phyloP scores from a whole-genome alignment of 140 eudicot species.

The Eryngium alpinum region DNA sequence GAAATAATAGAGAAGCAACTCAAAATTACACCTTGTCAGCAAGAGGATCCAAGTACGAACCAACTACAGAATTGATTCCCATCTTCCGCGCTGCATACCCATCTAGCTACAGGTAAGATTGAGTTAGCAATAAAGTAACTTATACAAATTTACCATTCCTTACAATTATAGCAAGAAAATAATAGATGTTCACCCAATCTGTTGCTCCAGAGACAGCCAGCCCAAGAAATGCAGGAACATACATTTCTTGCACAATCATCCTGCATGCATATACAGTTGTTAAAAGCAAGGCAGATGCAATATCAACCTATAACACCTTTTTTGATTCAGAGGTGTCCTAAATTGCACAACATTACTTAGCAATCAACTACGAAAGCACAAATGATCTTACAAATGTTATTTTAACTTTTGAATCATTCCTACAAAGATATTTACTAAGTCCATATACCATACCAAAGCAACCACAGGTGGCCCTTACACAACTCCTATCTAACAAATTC shows the following conservation, averaged over 20 bases:
- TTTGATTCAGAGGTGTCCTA: not conserved
- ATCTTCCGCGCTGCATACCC: conserved; percentile 91
- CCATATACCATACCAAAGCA: too few relatives aligned
- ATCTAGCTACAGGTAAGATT: conserved; percentile 59
- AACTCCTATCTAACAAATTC: too few relatives aligned
- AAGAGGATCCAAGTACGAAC: conserved; percentile 97
- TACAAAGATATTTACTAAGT: too few relatives aligned
- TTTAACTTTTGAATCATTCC: too few relatives aligned
- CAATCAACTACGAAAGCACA: not conserved
- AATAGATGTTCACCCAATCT: conserved; percentile 65
- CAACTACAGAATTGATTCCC: conserved; percentile 94
- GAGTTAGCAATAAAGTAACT: not conserved
- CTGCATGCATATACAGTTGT: conserved; percentile 52
- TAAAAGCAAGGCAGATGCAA: not conserved
- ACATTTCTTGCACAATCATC: conserved; percentile 90
- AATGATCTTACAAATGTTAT: not conserved
- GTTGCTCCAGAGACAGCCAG: conserved; percentile 84
- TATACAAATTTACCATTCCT: not conserved
- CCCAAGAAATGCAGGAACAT: conserved; percentile 82
- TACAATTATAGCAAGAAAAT: conserved; percentile 1
- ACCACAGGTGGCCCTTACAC: too few relatives aligned
- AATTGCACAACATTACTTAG: not conserved
- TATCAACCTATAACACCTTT: not conserved
- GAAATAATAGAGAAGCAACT: not conserved
- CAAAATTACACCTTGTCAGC: conserved; percentile 76